Evolutionary conservation across 352 stramenopile species (phyloP).

Genomic region (Pythium myriotylum): DNA sequence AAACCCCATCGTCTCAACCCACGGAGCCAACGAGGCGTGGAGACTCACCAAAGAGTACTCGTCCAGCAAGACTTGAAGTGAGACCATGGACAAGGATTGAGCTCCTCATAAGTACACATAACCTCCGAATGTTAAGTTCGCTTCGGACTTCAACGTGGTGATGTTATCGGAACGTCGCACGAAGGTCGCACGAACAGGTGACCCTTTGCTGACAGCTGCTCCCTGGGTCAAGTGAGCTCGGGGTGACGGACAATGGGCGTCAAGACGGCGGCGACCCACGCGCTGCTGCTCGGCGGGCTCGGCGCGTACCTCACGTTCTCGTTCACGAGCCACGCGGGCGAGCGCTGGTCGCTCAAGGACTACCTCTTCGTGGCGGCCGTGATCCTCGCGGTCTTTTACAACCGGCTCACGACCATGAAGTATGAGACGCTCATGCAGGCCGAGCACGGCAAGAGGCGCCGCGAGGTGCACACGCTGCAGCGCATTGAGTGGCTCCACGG

Average conservation of each 20-base stretch:
- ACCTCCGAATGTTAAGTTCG: too few relatives aligned
- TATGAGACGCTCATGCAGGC: constrained; percentile 51
- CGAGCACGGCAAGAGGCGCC: constrained; percentile 32
- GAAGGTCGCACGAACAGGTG: constrained; percentile 16
- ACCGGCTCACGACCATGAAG: constrained; percentile 51
- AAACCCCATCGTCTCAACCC: too few relatives aligned
- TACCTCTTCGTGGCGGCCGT: constrained; percentile 66
- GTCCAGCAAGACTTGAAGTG: too few relatives aligned
- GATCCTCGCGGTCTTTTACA: constrained; percentile 52
- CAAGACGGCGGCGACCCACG: constrained; percentile 33
- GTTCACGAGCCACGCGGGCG: constrained; percentile 38
- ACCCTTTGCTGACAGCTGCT: not conserved
- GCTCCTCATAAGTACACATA: too few relatives aligned
- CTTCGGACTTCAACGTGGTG: constrained; percentile 4
- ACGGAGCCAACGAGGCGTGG: too few relatives aligned
- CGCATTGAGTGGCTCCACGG: constrained; percentile 66
- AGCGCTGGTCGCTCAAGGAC: constrained; percentile 57
- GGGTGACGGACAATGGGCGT: constrained; percentile 1
- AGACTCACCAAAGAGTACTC: too few relatives aligned
- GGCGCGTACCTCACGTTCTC: constrained; percentile 54
- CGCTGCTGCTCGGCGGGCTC: constrained; percentile 43
- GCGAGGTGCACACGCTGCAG: constrained; percentile 30
- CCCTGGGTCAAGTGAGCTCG: not conserved
- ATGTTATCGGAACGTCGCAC: not conserved
- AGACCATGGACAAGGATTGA: too few relatives aligned